These are phyloP conservation scores for Epichloe gansuensis DNA, from an alignment of 2,329 filamentous ascomycete species.

Conservation along the genomic window DNA sequence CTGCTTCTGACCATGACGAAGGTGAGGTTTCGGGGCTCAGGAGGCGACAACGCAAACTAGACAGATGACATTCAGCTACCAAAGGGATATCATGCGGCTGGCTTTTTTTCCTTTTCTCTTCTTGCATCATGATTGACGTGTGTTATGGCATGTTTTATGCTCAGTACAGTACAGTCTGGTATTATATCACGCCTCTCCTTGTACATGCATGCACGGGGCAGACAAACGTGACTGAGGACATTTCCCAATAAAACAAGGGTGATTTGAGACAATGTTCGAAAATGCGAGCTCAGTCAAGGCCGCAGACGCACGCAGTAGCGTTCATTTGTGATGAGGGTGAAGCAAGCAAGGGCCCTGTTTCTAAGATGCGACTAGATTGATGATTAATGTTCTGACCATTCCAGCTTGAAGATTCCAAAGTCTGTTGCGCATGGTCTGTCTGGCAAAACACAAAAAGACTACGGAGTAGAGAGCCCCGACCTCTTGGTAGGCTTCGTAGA, in stretches of 20 bases:
- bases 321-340: not conserved
- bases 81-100: slow-evolving; percentile 25
- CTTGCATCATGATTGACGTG: slow-evolving; percentile 21
- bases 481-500: too few species aligned
- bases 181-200: slow-evolving; percentile 1
- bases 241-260: not conserved
- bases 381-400: too few species aligned
- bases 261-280: not conserved
- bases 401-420: not conserved
- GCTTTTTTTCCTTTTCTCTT: slow-evolving; percentile 17
- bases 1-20: slow-evolving; percentile 12
- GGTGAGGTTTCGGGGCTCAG: slow-evolving; percentile 15
- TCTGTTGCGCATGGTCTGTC: not conserved
- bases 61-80: slow-evolving; percentile 24
- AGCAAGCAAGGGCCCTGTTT: too few species aligned
- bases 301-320: not conserved
- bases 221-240: not conserved
- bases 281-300: not conserved
- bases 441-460: too few species aligned
- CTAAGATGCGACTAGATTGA: too few species aligned
- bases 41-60: slow-evolving; percentile 21
- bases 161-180: slow-evolving; percentile 6
- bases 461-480: too few species aligned
- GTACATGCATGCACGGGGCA: not conserved
- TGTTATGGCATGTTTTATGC: slow-evolving; percentile 12